Conservation (phyloP, 2,329 filamentous ascomycete genomes). For the Hypocrella siamensis region DNA sequence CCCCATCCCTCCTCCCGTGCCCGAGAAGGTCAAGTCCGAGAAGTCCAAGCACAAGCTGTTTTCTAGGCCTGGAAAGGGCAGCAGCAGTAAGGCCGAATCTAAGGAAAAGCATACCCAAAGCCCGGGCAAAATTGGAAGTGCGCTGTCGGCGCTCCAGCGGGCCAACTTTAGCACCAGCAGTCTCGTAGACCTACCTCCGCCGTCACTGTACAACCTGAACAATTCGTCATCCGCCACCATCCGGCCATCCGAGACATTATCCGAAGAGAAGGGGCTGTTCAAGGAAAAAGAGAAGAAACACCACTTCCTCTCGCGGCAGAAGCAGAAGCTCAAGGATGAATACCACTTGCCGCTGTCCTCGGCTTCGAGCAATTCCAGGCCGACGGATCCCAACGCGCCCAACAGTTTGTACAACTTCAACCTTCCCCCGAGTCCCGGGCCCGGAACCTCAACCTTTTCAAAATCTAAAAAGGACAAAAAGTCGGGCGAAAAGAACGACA, state of each 20-base stretch:
- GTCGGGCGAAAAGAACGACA: conserved; percentile 48
- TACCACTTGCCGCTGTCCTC: conserved; percentile 59
- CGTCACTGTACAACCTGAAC: conserved; percentile 56
- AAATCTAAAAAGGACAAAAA: conserved; percentile 83
- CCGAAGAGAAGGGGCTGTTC: conserved; percentile 33
- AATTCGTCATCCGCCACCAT: conserved; percentile 68
- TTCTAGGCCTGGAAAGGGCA: conserved; percentile 61
- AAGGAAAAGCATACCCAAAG: conserved; percentile 56
- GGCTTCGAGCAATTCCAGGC: conserved; percentile 59
- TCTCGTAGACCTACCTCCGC: conserved; percentile 42
- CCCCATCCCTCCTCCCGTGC: conserved; percentile 15
- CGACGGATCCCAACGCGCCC: conserved; percentile 59
- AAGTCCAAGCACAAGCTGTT: conserved; percentile 74
- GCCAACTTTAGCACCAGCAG: conserved; percentile 58
- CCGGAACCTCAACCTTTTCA: conserved; percentile 49
- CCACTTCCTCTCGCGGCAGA: conserved; percentile 64
- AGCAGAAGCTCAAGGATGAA: conserved; percentile 65
- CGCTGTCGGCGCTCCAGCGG: conserved; percentile 48
- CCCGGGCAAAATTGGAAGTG: conserved; percentile 54
- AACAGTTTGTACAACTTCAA: conserved; percentile 69
- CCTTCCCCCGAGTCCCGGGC: conserved; percentile 54
- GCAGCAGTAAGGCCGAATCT: conserved; percentile 45
- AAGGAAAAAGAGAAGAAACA: conserved; percentile 54
- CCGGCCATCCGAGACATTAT: conserved; percentile 41
- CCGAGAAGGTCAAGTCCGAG: conserved; percentile 43